Conservation (phyloP, 83 land plant genomes). For the Diphasiastrum complanatum region DNA sequence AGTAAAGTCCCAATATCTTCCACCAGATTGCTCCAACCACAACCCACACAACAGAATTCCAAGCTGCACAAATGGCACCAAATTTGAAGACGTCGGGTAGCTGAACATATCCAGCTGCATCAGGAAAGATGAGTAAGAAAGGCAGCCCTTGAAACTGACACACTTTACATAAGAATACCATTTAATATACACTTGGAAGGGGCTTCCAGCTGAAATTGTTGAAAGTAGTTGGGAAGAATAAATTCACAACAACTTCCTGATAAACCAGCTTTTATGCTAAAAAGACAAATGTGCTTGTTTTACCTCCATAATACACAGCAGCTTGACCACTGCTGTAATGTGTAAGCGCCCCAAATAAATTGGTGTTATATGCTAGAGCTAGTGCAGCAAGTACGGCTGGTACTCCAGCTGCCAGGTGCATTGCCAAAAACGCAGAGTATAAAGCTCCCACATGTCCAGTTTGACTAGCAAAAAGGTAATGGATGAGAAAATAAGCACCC, state of each 20-base stretch:
- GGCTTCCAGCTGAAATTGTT: no score
- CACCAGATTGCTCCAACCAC: slow-evolving; percentile 84
- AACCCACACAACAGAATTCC: slow-evolving; percentile 71
- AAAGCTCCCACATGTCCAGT: slow-evolving; percentile 99
- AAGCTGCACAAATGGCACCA: slow-evolving; percentile 62
- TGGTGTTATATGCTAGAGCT: slow-evolving; percentile 91
- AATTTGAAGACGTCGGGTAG: slow-evolving; percentile 84
- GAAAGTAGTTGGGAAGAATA: no score
- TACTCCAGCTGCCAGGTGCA: slow-evolving; percentile 94
- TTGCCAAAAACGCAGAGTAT: slow-evolving; percentile 92
- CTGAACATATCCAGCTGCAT: slow-evolving; percentile 89
- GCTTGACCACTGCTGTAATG: slow-evolving; percentile 99
- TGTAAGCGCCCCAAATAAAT: slow-evolving; percentile 94
- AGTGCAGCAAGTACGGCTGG: slow-evolving; percentile 90
- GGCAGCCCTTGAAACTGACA: not conserved
- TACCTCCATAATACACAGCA: slow-evolving; percentile 99
- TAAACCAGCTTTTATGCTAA: slow-evolving; percentile 4
- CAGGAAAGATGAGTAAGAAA: slow-evolving; percentile 14
- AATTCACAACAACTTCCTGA: not conserved
- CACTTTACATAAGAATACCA: not conserved
- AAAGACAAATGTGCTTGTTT: not conserved
- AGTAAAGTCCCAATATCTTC: slow-evolving; percentile 88
- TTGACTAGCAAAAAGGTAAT: slow-evolving; percentile 97
- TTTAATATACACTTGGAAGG: no score
- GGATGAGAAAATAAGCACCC: slow-evolving; percentile 80